These are phyloP conservation scores for Aspergillus leporis DNA, from an alignment of 495 filamentous ascomycete species.

Conservation along the genomic window DNA sequence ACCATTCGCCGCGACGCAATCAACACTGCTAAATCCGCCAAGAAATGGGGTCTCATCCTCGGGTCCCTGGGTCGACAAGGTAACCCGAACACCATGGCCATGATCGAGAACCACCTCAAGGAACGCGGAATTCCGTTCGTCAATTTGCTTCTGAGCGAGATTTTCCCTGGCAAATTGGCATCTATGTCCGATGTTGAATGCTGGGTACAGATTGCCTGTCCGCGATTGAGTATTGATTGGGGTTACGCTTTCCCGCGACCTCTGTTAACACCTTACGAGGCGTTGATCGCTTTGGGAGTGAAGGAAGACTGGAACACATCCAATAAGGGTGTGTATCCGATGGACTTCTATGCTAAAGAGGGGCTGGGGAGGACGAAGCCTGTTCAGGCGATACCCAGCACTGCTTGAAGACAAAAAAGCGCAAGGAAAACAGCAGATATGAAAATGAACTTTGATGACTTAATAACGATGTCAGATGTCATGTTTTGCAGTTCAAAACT, in stretches of 20 bases:
- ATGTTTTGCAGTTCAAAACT: too few relatives aligned
- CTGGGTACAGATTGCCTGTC: slow-evolving; percentile 98
- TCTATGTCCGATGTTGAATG: slow-evolving; percentile 92
- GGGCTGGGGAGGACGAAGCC: slow-evolving; percentile 74
- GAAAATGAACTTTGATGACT: too few relatives aligned
- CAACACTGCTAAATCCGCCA: slow-evolving; percentile 65
- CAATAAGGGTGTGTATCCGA: slow-evolving; percentile 80
- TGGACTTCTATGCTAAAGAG: slow-evolving; percentile 97
- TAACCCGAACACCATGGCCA: slow-evolving; percentile 85
- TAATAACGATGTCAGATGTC: too few relatives aligned
- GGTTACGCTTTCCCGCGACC: slow-evolving; percentile 93
- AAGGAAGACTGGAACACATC: slow-evolving; percentile 71
- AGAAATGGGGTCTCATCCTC: slow-evolving; percentile 92
- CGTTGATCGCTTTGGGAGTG: slow-evolving; percentile 79
- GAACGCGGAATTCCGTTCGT: slow-evolving; percentile 72
- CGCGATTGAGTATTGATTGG: slow-evolving; percentile 95
- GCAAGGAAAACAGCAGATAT: too few relatives aligned
- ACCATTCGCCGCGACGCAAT: slow-evolving; percentile 77
- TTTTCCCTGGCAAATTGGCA: slow-evolving; percentile 91
- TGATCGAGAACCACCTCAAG: slow-evolving; percentile 76
- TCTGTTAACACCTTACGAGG: slow-evolving; percentile 91
- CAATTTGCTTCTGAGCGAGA: slow-evolving; percentile 84
- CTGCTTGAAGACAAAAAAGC: slow-evolving; percentile 8
- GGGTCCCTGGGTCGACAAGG: slow-evolving; percentile 91
- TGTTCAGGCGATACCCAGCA: slow-evolving; percentile 15